These are phyloP conservation scores for Hymenoscyphus repandus DNA, from an alignment of 2,329 filamentous ascomycete genomes.

Conservation along the genomic window DNA sequence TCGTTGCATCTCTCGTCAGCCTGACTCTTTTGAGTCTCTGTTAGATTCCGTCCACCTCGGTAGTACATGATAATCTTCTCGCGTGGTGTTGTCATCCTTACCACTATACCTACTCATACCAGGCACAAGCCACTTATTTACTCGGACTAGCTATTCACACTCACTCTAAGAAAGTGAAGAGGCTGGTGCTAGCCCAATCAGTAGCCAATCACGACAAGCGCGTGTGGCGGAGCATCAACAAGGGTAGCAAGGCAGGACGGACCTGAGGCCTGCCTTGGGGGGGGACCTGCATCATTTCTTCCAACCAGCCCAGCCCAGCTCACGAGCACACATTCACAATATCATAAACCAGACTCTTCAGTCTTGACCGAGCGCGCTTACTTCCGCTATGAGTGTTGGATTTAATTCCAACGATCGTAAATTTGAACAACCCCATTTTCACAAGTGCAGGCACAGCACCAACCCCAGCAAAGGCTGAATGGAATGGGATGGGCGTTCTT, in stretches of 20 bases:
- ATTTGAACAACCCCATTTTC: neutral
- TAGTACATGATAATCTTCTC: too few species aligned
- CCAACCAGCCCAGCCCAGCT: neutral
- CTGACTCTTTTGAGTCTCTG: too few species aligned
- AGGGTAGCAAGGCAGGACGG: neutral
- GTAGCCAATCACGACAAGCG: too few species aligned
- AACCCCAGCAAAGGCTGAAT: conserved; percentile 10
- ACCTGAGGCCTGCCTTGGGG: neutral
- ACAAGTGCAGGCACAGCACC: conserved; percentile 11
- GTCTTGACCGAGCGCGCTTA: neutral
- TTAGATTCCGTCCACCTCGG: too few species aligned
- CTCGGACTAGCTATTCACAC: too few species aligned
- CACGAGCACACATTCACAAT: conserved; percentile 1
- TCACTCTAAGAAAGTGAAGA: too few species aligned
- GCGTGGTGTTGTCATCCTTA: too few species aligned
- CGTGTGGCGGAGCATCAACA: conserved; percentile 5
- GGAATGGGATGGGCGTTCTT: conserved; percentile 25
- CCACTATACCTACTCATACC: too few species aligned
- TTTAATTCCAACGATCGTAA: neutral
- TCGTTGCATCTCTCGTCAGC: too few species aligned
- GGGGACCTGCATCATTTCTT: neutral
- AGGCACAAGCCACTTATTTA: too few species aligned
- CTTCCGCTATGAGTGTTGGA: conserved; percentile 9
- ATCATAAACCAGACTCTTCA: neutral
- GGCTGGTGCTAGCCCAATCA: too few species aligned